Evolutionary conservation across 805 yeast species (phyloP).

Genomic region (Candida stauntonica): DNA sequence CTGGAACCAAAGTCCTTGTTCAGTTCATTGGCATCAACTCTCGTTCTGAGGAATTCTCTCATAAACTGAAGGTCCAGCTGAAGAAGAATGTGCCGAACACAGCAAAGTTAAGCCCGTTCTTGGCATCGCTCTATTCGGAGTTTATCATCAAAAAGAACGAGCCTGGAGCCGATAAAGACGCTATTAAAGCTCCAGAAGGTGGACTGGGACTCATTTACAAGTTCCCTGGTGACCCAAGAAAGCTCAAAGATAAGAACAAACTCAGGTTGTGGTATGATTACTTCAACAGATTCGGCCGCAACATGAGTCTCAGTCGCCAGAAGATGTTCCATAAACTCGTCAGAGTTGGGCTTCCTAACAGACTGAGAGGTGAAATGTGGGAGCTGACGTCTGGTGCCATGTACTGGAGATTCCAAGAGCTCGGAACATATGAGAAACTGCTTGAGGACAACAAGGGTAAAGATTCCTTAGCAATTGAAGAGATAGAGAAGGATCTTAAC

Average conservation of each 20-base stretch:
- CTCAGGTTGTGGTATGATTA: conserved; percentile 93
- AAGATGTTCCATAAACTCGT: conserved; percentile 77
- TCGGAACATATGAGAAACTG: conserved; percentile 53
- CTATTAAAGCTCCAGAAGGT: conserved; percentile 60
- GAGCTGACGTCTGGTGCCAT: conserved; percentile 86
- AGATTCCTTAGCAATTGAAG: conserved; percentile 83
- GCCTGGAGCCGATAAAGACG: conserved; percentile 27
- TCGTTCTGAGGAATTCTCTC: conserved; percentile 77
- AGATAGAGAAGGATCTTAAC: conserved; percentile 92
- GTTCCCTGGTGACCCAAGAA: conserved; percentile 85
- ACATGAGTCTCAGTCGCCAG: conserved; percentile 68
- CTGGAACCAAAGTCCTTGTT: conserved; percentile 56
- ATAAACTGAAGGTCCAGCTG: conserved; percentile 54
- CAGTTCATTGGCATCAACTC: conserved; percentile 78
- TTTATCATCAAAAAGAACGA: conserved; percentile 58
- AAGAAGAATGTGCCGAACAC: conserved; percentile 61
- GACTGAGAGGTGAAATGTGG: conserved; percentile 95
- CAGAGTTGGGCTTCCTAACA: conserved; percentile 90
- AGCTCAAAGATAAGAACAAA: conserved; percentile 74
- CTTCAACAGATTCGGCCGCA: conserved; percentile 78
- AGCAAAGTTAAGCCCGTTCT: conserved; percentile 56
- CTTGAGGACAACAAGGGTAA: conserved; percentile 59
- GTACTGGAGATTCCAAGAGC: conserved; percentile 61
- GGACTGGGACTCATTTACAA: conserved; percentile 84
- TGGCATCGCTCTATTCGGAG: conserved; percentile 79